These are phyloP conservation scores for Zizania latifolia DNA, from an alignment of 176 grass and related monocot genomes.

Conservation along the genomic window DNA sequence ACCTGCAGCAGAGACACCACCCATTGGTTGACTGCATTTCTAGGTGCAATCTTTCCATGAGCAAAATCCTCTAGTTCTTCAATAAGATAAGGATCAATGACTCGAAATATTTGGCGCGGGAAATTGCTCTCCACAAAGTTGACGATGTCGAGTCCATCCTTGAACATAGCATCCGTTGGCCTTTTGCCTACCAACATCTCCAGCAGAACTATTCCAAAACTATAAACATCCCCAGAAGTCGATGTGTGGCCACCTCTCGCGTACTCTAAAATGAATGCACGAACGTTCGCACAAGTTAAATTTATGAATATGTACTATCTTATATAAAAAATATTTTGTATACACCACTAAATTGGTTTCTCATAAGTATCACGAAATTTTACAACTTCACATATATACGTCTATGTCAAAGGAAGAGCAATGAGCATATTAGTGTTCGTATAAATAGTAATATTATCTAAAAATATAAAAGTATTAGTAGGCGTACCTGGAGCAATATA, in stretches of 20 bases:
- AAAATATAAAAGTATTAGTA: too few species aligned
- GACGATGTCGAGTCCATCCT: background rate
- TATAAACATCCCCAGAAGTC: background rate
- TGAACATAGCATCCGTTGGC: background rate
- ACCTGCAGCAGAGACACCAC: background rate
- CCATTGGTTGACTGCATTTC: background rate
- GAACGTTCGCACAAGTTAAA: too few species aligned
- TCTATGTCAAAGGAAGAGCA: too few species aligned
- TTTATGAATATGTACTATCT: too few species aligned
- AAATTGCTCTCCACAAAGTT: background rate
- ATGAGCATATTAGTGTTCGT: too few species aligned
- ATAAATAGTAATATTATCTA: too few species aligned
- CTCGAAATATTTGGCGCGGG: background rate
- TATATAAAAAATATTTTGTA: too few species aligned
- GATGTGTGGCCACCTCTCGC: background rate
- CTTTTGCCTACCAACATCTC: background rate
- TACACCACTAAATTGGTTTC: too few species aligned
- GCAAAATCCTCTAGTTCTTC: background rate
- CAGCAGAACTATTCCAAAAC: background rate
- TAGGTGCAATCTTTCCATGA: background rate
- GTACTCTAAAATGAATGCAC: background rate
- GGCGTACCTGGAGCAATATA: conserved; percentile 19
- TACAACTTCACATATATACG: too few species aligned
- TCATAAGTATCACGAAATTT: too few species aligned
- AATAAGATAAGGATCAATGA: background rate